Conservation (phyloP, 208 protist genomes). For the Acanthamoeba royreba region DNA sequence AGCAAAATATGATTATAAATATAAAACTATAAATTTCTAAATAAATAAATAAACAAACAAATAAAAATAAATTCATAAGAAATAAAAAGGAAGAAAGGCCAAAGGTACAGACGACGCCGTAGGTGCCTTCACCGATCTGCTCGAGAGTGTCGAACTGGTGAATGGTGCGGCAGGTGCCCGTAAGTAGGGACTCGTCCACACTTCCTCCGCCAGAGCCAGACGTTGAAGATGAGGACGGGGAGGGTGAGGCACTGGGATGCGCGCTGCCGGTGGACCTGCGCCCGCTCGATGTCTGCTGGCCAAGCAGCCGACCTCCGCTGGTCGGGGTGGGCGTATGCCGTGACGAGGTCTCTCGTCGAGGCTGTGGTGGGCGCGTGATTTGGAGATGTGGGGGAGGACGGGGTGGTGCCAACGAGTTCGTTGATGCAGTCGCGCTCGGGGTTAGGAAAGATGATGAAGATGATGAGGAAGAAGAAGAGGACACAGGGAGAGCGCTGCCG, state of each 20-base stretch:
- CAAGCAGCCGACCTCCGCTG: not conserved
- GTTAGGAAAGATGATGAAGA: not conserved
- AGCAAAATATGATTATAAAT: too few species aligned
- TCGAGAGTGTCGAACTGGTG: conserved; percentile 67
- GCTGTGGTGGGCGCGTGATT: not conserved
- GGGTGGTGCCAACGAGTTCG: too few species aligned
- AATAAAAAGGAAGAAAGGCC: not conserved
- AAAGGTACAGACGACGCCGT: conserved; percentile 91
- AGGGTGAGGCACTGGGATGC: not conserved
- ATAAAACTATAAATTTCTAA: not conserved
- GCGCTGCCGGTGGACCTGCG: too few species aligned
- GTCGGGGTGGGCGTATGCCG: not conserved
- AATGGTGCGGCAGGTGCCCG: conserved; percentile 55
- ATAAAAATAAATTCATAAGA: not conserved
- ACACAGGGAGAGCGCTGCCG: not conserved
- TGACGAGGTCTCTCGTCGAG: not conserved
- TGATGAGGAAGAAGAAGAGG: not conserved
- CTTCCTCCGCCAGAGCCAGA: not conserved
- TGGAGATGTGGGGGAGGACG: not conserved
- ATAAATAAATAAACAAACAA: not conserved
- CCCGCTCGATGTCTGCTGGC: too few species aligned
- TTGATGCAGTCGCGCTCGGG: too few species aligned
- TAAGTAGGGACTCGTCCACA: not conserved
- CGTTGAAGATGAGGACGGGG: not conserved
- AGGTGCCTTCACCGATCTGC: conserved; percentile 95